Percentiles rank a stretch among this genome's conserved stretches.
Evolutionary conservation across 352 stramenopile species (phyloP).

Genomic region (Thalassiosira delicatula): DNA sequence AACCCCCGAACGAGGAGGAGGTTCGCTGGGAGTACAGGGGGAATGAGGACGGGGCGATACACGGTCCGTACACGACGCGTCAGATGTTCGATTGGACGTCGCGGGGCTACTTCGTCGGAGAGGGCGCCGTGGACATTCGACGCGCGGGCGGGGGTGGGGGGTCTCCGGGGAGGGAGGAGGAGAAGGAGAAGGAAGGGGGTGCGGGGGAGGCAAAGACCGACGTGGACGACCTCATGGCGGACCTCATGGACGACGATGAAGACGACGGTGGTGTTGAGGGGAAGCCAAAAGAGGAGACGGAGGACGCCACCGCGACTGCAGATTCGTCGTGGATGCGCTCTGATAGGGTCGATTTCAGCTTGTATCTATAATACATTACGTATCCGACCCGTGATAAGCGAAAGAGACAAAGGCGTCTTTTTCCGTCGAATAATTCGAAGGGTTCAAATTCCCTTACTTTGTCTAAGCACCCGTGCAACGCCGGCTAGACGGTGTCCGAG

Average conservation of each 20-base stretch:
- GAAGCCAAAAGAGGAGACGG: slow-evolving; percentile 23
- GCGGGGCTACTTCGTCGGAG: slow-evolving; percentile 80
- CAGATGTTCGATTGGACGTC: slow-evolving; percentile 81
- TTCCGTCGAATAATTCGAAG: too few species aligned
- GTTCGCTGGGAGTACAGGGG: slow-evolving; percentile 80
- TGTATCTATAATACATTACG: slow-evolving; percentile 46
- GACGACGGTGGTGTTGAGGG: too few species aligned
- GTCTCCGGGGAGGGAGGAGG: too few species aligned
- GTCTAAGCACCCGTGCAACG: too few species aligned
- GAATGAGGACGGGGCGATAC: slow-evolving; percentile 76
- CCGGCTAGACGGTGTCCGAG: too few species aligned
- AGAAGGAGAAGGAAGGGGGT: too few species aligned
- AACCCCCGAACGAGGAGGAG: slow-evolving; percentile 56
- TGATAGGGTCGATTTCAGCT: slow-evolving; percentile 59
- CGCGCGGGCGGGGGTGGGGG: slow-evolving; percentile 19
- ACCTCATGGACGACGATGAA: slow-evolving; percentile 78
- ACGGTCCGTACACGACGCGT: slow-evolving; percentile 75
- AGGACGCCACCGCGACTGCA: slow-evolving; percentile 23
- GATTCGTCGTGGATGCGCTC: slow-evolving; percentile 38
- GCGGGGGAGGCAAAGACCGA: slow-evolving; percentile 16
- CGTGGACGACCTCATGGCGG: slow-evolving; percentile 77
- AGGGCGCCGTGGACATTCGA: slow-evolving; percentile 74
- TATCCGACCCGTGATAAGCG: too few species aligned
- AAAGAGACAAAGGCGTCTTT: too few species aligned
- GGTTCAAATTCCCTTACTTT: too few species aligned